These are phyloP conservation scores for Coniferiporia sulphurascens DNA, from an alignment of 1,284 basidiomycete genomes.

Conservation along the genomic window DNA sequence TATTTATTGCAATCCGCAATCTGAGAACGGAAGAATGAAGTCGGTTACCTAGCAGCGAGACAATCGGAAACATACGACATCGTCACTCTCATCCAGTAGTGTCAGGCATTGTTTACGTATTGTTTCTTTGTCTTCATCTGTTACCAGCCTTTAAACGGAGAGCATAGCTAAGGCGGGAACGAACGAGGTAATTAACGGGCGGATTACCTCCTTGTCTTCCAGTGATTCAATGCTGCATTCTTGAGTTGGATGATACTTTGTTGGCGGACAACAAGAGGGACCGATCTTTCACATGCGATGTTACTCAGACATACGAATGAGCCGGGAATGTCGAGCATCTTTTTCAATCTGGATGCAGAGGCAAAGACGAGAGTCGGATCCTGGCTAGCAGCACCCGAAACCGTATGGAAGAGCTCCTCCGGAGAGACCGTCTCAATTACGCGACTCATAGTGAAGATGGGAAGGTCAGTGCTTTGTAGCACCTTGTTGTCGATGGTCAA, in stretches of 20 bases:
- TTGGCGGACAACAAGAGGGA: constrained; percentile 62
- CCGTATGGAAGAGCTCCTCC: constrained; percentile 59
- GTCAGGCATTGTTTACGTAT: constrained; percentile 57
- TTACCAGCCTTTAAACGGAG: constrained; percentile 52
- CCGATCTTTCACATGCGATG: constrained; percentile 55
- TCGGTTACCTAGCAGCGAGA: constrained; percentile 11
- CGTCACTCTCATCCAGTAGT: constrained; percentile 69
- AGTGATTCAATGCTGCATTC: constrained; percentile 60
- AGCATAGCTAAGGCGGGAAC: constrained; percentile 4
- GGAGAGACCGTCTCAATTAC: constrained; percentile 41
- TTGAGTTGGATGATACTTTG: constrained; percentile 82
- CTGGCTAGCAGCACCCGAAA: constrained; percentile 66
- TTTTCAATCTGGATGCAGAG: constrained; percentile 59
- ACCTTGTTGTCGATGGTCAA: neutral
- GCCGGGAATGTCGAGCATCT: constrained; percentile 61
- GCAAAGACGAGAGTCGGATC: constrained; percentile 52
- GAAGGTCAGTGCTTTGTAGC: neutral
- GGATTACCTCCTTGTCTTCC: constrained; percentile 66
- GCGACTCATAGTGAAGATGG: constrained; percentile 2
- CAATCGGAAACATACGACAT: constrained; percentile 42
- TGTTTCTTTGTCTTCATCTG: constrained; percentile 53
- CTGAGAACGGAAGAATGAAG: constrained; percentile 25
- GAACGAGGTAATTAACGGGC: neutral
- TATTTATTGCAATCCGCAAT: constrained; percentile 70
- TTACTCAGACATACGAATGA: constrained; percentile 65